A percentile compares a stretch with the other conserved stretches of the same genome.
These are phyloP conservation scores for Leccinum barrowsii DNA, from an alignment of 768 basidiomycete genomes.

Conservation along the genomic window DNA sequence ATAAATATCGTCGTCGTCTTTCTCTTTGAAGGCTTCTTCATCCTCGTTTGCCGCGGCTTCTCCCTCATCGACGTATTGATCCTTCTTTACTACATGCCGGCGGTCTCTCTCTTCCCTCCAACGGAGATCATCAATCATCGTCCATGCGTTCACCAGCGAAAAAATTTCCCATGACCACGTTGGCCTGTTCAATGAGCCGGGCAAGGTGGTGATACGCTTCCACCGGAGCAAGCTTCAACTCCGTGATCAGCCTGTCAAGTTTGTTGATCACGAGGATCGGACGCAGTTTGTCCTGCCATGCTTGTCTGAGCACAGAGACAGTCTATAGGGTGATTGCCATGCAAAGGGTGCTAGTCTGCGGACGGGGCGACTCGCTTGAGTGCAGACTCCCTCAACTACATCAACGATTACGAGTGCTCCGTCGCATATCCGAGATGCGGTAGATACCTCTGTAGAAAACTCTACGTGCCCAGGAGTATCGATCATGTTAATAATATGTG, in stretches of 20 bases:
- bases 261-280: conserved; percentile 98
- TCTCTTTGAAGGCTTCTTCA: conserved; percentile 82
- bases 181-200: conserved; percentile 93
- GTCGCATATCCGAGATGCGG: conserved; percentile 89
- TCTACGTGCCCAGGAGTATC: conserved; percentile 99
- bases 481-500: conserved; percentile 90
- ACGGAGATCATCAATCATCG: conserved; percentile 64
- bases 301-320: conserved; percentile 90
- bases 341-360: not conserved
- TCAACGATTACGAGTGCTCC: conserved; percentile 95
- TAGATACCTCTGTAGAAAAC: conserved; percentile 96
- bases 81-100: conserved; percentile 73
- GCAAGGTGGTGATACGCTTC: conserved; percentile 96
- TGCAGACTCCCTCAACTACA: conserved; percentile 97
- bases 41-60: conserved; percentile 56
- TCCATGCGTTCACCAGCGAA: conserved; percentile 96
- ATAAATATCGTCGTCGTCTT: conserved; percentile 96
- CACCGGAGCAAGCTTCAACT: conserved; percentile 83
- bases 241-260: conserved; percentile 89
- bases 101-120: conserved; percentile 93
- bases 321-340: conserved; percentile 51
- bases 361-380: conserved; percentile 64
- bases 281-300: conserved; percentile 83
- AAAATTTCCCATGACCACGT: conserved; percentile 96
- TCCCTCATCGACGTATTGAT: conserved; percentile 60